Percentiles rank a stretch among this genome's conserved stretches.
phyloP scores from a whole-genome alignment of 352 stramenopile genomes.

The Blastocystis hominis region DNA sequence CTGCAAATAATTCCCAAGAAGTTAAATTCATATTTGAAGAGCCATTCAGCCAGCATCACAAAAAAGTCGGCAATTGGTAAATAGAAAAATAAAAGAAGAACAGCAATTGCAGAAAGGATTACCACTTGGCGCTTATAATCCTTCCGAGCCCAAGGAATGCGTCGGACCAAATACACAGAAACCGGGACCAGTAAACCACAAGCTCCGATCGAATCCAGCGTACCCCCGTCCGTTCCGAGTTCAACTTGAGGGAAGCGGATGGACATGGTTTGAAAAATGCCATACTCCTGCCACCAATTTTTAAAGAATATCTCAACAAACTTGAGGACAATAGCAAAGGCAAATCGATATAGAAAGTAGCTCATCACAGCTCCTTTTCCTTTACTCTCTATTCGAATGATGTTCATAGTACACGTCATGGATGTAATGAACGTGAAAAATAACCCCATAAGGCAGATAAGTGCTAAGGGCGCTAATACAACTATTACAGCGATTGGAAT shows the following conservation, averaged over 20 bases:
- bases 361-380: conserved; percentile 12
- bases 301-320: background rate
- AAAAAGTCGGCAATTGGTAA: conserved; percentile 2
- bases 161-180: background rate
- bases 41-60: background rate
- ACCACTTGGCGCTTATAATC: background rate
- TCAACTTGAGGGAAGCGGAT: background rate
- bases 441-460: conserved; percentile 25
- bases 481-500: background rate
- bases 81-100: conserved; percentile 19
- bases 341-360: conserved; percentile 39
- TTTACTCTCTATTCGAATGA: conserved; percentile 44
- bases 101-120: background rate
- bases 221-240: background rate
- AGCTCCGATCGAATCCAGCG: conserved; percentile 10
- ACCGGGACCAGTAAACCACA: conserved; percentile 39
- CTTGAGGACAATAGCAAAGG: conserved; percentile 41
- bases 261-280: conserved; percentile 18
- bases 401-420: conserved; percentile 46
- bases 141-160: background rate
- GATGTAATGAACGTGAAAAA: conserved; percentile 54
- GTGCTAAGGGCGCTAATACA: background rate
- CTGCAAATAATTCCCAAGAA: background rate
- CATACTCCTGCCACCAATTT: conserved; percentile 27
- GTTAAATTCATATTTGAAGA: conserved; percentile 25